phyloP scores from a whole-genome alignment of 2,329 filamentous ascomycete species.

The Pseudofabraea citricarpa region DNA sequence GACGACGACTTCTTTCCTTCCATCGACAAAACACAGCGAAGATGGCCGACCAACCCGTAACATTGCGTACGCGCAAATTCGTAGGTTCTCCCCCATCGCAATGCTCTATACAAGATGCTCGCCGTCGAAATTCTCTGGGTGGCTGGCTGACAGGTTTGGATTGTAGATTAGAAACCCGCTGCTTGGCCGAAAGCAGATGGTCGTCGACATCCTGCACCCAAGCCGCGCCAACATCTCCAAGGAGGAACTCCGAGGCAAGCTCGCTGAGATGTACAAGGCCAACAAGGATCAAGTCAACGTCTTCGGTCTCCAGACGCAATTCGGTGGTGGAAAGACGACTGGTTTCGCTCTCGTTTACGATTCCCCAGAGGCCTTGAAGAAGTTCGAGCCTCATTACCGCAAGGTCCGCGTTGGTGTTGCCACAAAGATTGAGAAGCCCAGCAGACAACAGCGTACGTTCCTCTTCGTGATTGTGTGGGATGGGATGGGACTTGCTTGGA shows the following conservation, averaged over 20 bases:
- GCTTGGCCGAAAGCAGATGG: conserved; percentile 98
- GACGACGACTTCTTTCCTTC: conserved; percentile 10
- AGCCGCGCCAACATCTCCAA: conserved; percentile 98
- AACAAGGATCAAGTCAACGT: conserved; percentile 96
- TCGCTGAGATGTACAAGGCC: conserved; percentile 95
- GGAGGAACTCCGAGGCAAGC: conserved; percentile 95
- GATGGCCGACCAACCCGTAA: conserved; percentile 22
- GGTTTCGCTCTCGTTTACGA: conserved; percentile 99
- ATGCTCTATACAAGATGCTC: conserved; percentile 85
- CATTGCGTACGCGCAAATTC: conserved; percentile 23
- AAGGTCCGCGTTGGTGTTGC: conserved; percentile 90
- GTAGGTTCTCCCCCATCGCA: conserved; percentile 26
- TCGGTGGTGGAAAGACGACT: conserved; percentile 99
- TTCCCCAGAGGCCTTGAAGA: conserved; percentile 97
- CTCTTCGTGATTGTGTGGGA: conserved; percentile 2
- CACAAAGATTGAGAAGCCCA: conserved; percentile 93
- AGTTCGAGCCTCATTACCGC: conserved; percentile 99
- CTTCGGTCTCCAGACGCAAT: conserved; percentile 98
- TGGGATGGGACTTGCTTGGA: conserved; percentile 1
- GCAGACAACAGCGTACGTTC: conserved; percentile 97
- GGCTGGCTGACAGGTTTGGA: conserved; percentile 91
- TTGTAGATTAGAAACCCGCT: conserved; percentile 99
- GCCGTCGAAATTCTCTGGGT: conserved; percentile 59
- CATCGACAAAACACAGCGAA: conserved; percentile 23
- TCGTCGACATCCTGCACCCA: conserved; percentile 99